Base-by-base conservation (phyloP, 192 early-diverging fungal genomes). In the Allomyces javanicus region DNA sequence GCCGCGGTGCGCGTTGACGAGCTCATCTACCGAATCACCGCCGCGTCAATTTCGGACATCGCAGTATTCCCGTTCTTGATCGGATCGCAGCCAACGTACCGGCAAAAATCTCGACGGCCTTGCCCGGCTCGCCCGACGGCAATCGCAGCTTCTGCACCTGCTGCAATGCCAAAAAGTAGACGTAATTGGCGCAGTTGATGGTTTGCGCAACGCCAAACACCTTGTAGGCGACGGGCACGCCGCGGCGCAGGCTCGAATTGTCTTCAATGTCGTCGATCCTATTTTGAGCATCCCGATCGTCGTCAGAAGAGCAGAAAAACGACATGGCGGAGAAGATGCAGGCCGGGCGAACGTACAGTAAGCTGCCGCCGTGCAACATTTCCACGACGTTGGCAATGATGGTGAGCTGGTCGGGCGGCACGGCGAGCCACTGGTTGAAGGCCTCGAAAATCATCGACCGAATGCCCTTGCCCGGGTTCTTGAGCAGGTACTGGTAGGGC, bases 221-320 rank as follows among this genome's bases (percentile, higher is more conserved):
- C 65, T 93, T 90, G 76, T 99, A 95, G 0, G 96, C 94, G 50
- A 91, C 93, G 72, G 95, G 82, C 55, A 86, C 77, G 1, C 96
- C 96, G 67, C 96, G 74, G 64, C 96, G 80, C 63, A 99, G 70
- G 24, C 83, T 81, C 0, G 92, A 95, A 65, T 84, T 86, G 68
- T 99, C 96, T 72, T 99, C 90, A 12, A 99, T 89, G 68, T 99
- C 96, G 72, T 99, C 96, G 25, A 99, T 86, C 62, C 88, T 89
- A 69, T 43, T 25, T 12, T 6, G 11, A 24, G 7, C 33, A 7
- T 9, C 33, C 33, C 33, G 33, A 40, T 9, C 7, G 33, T 3
- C 33, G 33, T 40, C 33, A 40, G 33, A 40, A 7, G 33, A 40
- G 33, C 33, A 7, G 33, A 40, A 40, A 40, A 40, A 26, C 26